phyloP scores from a whole-genome alignment of 441 rosid species.

The Metrosideros polymorpha region DNA sequence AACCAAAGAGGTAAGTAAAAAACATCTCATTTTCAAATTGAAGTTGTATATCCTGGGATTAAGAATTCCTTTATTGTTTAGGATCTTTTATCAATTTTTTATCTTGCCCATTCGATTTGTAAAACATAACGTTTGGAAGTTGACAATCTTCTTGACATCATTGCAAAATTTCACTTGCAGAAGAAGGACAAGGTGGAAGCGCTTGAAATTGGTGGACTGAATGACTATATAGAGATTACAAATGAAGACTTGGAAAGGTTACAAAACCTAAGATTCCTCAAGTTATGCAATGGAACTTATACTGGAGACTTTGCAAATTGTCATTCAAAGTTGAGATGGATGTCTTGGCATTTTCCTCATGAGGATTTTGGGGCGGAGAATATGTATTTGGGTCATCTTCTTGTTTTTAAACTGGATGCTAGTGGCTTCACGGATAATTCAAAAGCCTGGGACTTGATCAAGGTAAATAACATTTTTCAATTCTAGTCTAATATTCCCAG shows the following conservation, averaged over 20 bases:
- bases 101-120: not conserved
- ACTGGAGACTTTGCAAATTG: rapidly evolving
- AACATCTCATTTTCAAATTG: too few relatives aligned
- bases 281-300: not conserved
- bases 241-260: not conserved
- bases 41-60: too few relatives aligned
- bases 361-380: rapidly evolving
- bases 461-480: not conserved
- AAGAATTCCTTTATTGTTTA: not conserved
- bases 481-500: not conserved
- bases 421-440: not conserved
- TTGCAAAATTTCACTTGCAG: not conserved
- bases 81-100: not conserved
- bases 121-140: not conserved
- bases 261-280: not conserved
- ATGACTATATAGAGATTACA: not conserved
- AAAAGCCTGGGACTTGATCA: not conserved
- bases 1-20: not conserved
- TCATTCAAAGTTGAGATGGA: not conserved
- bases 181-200: not conserved
- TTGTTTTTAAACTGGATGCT: not conserved
- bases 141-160: not conserved
- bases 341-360: not conserved
- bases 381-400: not conserved
- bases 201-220: rapidly evolving